These are phyloP conservation scores for Micractinium conductrix DNA, from an alignment of 139 green algal species.

Conservation along the genomic window DNA sequence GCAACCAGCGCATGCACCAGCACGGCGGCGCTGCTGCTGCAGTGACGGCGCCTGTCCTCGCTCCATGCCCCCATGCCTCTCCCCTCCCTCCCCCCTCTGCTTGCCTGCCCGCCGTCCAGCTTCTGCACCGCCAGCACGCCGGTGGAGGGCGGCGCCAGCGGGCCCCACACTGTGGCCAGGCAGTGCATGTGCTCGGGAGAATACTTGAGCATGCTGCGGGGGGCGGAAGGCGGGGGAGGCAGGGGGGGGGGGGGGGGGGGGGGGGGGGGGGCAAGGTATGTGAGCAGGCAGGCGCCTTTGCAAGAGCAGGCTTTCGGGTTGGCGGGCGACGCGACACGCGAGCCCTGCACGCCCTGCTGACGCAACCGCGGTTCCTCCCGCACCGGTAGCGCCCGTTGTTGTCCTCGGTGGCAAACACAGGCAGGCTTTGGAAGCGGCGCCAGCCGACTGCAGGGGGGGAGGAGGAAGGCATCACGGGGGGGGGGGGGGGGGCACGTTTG, in stretches of 20 bases:
- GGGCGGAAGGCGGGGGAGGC: not conserved
- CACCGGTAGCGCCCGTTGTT: constrained; percentile 84
- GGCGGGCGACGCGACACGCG: no score
- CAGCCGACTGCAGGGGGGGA: constrained; percentile 71
- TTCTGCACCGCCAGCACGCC: constrained; percentile 55
- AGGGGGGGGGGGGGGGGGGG: not conserved
- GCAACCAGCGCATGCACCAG: no score
- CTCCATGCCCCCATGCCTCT: no score
- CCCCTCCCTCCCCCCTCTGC: no score
- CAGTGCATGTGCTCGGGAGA: constrained; percentile 99
- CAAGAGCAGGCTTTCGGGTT: no score
- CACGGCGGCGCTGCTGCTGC: no score
- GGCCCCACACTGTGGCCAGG: constrained; percentile 80
- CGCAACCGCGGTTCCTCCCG: no score
- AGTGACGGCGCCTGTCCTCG: no score
- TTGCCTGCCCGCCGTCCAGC: constrained; percentile 38
- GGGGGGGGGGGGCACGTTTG: no score
- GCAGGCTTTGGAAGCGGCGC: constrained; percentile 93
- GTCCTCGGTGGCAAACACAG: constrained; percentile 91
- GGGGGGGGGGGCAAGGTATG: not conserved
- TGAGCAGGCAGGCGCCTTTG: not conserved
- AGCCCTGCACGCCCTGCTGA: no score
- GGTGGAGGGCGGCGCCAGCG: constrained; percentile 88
- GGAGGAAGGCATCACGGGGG: not conserved
- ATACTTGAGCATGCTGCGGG: constrained; percentile 93